These are phyloP conservation scores for Epichloe coenophiala DNA, from an alignment of 2,329 filamentous ascomycete genomes.

Conservation along the genomic window DNA sequence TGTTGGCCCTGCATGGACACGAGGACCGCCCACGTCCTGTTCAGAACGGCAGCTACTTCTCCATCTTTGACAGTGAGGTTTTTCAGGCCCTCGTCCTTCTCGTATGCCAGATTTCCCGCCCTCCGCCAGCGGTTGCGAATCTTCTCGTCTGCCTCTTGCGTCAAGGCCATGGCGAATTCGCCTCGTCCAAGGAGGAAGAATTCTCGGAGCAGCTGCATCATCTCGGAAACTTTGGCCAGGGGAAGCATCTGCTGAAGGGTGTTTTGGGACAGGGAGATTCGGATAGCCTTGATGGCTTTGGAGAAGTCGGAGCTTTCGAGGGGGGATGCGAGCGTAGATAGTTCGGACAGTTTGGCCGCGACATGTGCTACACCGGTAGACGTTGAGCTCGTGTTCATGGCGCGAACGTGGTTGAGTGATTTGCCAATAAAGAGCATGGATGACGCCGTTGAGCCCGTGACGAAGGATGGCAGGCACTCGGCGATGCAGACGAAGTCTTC, in stretches of 20 bases:
- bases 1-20: slow-evolving; percentile 57
- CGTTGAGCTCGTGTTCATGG: slow-evolving; percentile 32
- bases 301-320: slow-evolving; percentile 60
- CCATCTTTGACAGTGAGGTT: slow-evolving; percentile 64
- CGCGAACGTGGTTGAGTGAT: slow-evolving; percentile 71
- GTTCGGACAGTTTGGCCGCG: slow-evolving; percentile 52
- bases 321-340: slow-evolving; percentile 58
- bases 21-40: slow-evolving; percentile 66
- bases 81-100: slow-evolving; percentile 35
- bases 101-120: slow-evolving; percentile 42
- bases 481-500: slow-evolving; percentile 46
- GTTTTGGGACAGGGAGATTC: slow-evolving; percentile 70
- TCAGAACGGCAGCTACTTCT: slow-evolving; percentile 65
- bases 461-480: slow-evolving; percentile 63
- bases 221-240: slow-evolving; percentile 59
- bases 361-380: slow-evolving; percentile 44
- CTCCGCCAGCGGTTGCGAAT: slow-evolving; percentile 60
- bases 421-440: slow-evolving; percentile 88
- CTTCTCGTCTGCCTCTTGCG: slow-evolving; percentile 71
- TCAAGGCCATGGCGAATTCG: slow-evolving; percentile 80
- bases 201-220: slow-evolving; percentile 64
- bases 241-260: slow-evolving; percentile 68
- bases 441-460: slow-evolving; percentile 56
- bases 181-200: slow-evolving; percentile 81
- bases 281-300: slow-evolving; percentile 59